Evolutionary conservation across 306 rosid genomes (phyloP), one percentile per base, ranked within the genome.

Genomic region (Malus orientalis): DNA sequence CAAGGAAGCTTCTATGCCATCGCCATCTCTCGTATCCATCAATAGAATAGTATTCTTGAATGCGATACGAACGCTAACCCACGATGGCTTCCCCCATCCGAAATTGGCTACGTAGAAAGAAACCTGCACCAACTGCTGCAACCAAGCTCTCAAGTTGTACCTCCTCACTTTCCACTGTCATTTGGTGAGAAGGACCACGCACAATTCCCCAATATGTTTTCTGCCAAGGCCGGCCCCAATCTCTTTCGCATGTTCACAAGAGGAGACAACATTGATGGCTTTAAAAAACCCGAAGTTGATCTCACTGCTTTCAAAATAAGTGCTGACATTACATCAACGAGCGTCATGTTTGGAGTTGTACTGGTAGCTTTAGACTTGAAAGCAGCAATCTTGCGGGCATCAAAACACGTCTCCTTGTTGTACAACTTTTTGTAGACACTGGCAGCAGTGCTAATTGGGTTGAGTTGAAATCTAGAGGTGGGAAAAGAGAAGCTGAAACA

Each of bases 241-340:
- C 5, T 12, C 23, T 49, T 49, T 40, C 61, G 7, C 44, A 70
- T 27, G 61, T 70, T 70, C 40, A 47, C 61, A 18, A 6, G 4
- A 9, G 53, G 74, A 30, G 5, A 63, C n/a, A 2, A 49, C 20
- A 15, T 3, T 4, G 61, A 25, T 18, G 58, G 74, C 44, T 32
- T 70, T 0, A 5, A 0, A 16, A 1, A 70, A 27, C 61, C 42
- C 1, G 11, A 15, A 2, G 29, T 49, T 70, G 58, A 47, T 47
- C 73, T 69, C 16, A 58, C 25, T 25, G 79, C 70, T 67, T 71
- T 76, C 78, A 77, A 76, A 9, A 71, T 32, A 27, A 70, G 63
- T 0, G 45, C 74, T 1, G 74, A 63, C 14, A 76, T 74, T 22
- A 71, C 69, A 44, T 65, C 81, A 25, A 76, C 78, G 2, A 25